Percentiles rank a stretch among this genome's conserved stretches.
Conservation (phyloP, 2,329 filamentous ascomycete genomes). For the Aspergillus sp. region DNA sequence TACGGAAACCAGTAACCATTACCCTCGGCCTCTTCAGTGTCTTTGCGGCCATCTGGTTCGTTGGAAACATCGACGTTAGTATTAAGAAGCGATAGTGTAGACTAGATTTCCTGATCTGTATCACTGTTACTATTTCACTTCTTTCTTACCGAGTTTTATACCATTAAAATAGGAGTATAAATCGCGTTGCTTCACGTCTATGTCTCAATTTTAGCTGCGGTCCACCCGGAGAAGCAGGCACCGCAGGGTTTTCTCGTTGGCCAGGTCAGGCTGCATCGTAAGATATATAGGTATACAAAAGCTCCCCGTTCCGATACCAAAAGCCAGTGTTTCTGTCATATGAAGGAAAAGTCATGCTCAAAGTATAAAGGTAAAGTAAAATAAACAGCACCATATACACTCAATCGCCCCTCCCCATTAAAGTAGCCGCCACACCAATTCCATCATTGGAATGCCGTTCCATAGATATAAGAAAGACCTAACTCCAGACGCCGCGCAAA, state of each 20-base stretch:
- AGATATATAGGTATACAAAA: background rate
- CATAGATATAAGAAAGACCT: background rate
- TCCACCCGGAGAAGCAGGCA: background rate
- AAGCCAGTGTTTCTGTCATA: background rate
- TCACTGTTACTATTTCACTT: background rate
- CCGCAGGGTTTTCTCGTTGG: no score
- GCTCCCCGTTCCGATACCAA: no score
- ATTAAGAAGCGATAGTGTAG: conserved; percentile 64
- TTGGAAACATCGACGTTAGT: conserved; percentile 80
- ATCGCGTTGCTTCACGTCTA: background rate
- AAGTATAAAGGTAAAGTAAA: background rate
- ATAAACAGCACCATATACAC: background rate
- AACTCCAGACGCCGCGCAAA: conserved; percentile 17
- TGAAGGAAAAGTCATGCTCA: background rate
- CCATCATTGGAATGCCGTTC: background rate
- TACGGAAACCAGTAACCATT: conserved; percentile 86
- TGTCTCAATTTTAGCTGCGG: no score
- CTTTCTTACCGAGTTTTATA: conserved; percentile 7
- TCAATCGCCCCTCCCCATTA: background rate
- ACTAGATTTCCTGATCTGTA: conserved; percentile 19
- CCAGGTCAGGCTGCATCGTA: background rate
- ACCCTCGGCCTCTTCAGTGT: conserved; percentile 74
- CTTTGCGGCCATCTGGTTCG: conserved; percentile 73
- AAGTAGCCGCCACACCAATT: background rate
- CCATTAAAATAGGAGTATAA: conserved; percentile 11